Conservation (phyloP, 768 basidiomycete species). For the Psilocybe tampanensis region DNA sequence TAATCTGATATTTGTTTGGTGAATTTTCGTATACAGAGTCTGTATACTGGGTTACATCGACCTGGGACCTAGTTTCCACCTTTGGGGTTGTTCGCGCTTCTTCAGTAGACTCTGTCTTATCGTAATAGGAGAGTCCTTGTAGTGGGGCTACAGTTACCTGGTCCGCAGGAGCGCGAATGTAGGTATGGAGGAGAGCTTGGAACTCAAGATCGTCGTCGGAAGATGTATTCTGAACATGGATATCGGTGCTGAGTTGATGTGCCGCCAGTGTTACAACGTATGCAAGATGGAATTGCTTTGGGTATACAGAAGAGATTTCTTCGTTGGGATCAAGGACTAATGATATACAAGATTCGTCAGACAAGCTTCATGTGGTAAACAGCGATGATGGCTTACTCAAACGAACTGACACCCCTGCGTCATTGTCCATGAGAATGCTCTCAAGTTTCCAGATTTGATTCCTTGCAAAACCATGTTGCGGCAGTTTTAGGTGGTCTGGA, state of each 20-base stretch:
- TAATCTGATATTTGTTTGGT: conserved; percentile 53
- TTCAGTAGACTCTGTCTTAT: conserved; percentile 74
- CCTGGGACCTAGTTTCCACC: conserved; percentile 58
- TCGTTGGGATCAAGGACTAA: conserved; percentile 67
- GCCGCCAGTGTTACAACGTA: conserved; percentile 83
- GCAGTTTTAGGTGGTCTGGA: conserved; percentile 66
- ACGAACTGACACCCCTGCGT: conserved; percentile 71
- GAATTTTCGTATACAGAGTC: conserved; percentile 81
- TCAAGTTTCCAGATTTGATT: conserved; percentile 75
- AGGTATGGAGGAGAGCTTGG: conserved; percentile 93
- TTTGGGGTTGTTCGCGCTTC: conserved; percentile 52
- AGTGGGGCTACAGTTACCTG: conserved; percentile 66
- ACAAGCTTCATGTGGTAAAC: not conserved
- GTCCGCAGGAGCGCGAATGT: conserved; percentile 69
- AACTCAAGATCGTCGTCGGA: conserved; percentile 65
- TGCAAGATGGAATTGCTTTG: conserved; percentile 66
- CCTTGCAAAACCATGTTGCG: conserved; percentile 93
- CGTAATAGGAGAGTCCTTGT: conserved; percentile 65
- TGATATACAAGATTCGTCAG: not conserved
- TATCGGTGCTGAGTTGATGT: conserved; percentile 74
- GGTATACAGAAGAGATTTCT: conserved; percentile 58
- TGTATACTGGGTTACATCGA: conserved; percentile 68
- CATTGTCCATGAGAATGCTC: conserved; percentile 64
- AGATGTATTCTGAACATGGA: conserved; percentile 79
- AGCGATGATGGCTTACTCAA: conserved; percentile 56